Evolutionary conservation across 2,329 filamentous ascomycete genomes (phyloP), one percentile per base, ranked within the genome.

Genomic region (Aspergillus fumigatus): DNA sequence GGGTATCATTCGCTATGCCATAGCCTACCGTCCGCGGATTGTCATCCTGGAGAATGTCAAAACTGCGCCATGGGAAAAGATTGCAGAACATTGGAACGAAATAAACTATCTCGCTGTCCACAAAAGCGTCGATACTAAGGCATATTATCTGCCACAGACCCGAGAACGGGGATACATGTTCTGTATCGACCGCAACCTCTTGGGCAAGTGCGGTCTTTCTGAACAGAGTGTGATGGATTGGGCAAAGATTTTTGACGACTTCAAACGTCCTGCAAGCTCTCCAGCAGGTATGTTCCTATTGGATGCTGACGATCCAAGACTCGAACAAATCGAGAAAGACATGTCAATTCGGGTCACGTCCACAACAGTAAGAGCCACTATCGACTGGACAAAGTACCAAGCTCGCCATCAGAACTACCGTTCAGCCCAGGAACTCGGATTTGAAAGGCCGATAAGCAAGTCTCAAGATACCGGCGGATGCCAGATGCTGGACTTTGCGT

Each of bases 121-220:
- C 50, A 61, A 78, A 0, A 74, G 73, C 4, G 73, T 88, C 0
- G 88, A 92, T 63, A 88, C 85, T 0, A 91, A 91, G 66, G 73
- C 88, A 3, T 91, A 81, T 63, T 89, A 90, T 57, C 73, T 92
- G 0, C 90, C 90, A 0, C 89, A 93, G 53, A 90, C 87, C 0
- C 78, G 86, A 1, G 71, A 75, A 43, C 78, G 86, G 35, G 82
- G 80, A 1, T 88, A 88, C 64, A 75, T 87, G 60, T 65, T 88
- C 29, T 83, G 80, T 14, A 66, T 87, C n/a, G 75, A 83, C 55
- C 72, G 61, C 38, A 40, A 56, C 4, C 65, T 61, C 11, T 62
- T 68, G 52, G 38, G 65, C 8, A 53, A 58, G 14, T 59, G 65
- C 5, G 61, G 60, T 2, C 50, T 67, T 25, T 47, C 62, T 32